Evolutionary conservation across 768 basidiomycete genomes (phyloP).

Genomic region (Mycena leptocephala): DNA sequence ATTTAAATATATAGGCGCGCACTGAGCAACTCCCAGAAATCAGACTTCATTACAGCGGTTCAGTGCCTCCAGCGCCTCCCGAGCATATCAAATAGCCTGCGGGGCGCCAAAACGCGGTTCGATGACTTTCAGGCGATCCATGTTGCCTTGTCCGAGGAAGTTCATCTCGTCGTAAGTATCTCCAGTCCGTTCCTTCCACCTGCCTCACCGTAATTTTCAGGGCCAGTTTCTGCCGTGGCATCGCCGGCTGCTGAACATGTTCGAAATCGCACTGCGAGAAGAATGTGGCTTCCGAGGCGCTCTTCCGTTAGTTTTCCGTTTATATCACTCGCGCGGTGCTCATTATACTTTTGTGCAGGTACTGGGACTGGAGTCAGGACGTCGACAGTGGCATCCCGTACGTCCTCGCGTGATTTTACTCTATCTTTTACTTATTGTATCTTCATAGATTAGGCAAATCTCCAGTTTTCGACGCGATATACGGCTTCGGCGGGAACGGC

Average conservation of each 20-base stretch:
- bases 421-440: not conserved
- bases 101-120: constrained; percentile 49
- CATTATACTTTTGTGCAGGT: constrained; percentile 40
- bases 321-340: not conserved
- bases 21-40: constrained; percentile 44
- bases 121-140: constrained; percentile 60
- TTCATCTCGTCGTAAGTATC: constrained; percentile 53
- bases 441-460: constrained; percentile 48
- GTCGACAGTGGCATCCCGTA: constrained; percentile 43
- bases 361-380: constrained; percentile 61
- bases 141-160: constrained; percentile 44
- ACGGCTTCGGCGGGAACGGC: constrained; percentile 58
- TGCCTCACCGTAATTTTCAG: constrained; percentile 32
- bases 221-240: constrained; percentile 59
- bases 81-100: constrained; percentile 35
- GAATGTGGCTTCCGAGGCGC: constrained; percentile 56
- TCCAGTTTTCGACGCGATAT: constrained; percentile 53
- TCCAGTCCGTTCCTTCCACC: not conserved
- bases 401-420: constrained; percentile 11
- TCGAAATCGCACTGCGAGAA: constrained; percentile 50
- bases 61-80: constrained; percentile 52
- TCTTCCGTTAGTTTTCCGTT: constrained; percentile 43
- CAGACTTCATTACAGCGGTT: constrained; percentile 46
- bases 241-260: constrained; percentile 47
- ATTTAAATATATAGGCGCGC: constrained; percentile 43